phyloP scores from a whole-genome alignment of 1,284 basidiomycete species.

The Volvariella surrecta region DNA sequence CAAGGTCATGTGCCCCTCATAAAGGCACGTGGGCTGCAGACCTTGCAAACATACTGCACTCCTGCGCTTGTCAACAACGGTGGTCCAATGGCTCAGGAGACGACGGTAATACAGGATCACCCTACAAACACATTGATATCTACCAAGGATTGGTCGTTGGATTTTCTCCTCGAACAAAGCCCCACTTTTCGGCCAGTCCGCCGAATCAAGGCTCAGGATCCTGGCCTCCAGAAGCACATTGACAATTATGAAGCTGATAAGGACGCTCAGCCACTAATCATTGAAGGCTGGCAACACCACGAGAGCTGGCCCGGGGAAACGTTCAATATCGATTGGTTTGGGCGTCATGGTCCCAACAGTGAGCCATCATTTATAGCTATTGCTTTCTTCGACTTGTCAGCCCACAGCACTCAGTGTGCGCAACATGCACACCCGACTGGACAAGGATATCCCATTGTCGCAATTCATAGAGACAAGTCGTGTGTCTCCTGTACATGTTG shows the following conservation, averaged over 20 bases:
- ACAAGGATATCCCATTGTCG: constrained; percentile 31
- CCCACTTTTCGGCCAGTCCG: constrained; percentile 31
- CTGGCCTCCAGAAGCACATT: constrained; percentile 25
- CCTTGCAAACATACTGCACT: too few relatives aligned
- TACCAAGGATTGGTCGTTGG: constrained; percentile 43
- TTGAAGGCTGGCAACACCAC: constrained; percentile 47
- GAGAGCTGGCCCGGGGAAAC: constrained; percentile 40
- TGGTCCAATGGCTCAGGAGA: too few relatives aligned
- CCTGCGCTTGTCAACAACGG: too few relatives aligned
- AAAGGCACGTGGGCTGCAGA: too few relatives aligned
- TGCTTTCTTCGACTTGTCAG: background rate
- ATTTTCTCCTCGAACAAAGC: constrained; percentile 27
- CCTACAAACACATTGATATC: constrained; percentile 22
- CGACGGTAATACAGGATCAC: background rate
- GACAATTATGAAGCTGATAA: constrained; percentile 31
- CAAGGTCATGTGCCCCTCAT: too few relatives aligned
- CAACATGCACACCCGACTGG: constrained; percentile 42
- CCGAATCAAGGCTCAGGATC: constrained; percentile 28
- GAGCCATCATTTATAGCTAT: constrained; percentile 8
- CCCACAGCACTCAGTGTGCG: constrained; percentile 40
- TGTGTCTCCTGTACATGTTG: constrained; percentile 21
- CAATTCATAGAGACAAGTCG: constrained; percentile 39
- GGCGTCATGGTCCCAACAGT: constrained; percentile 27
- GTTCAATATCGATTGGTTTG: constrained; percentile 49
- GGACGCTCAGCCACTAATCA: constrained; percentile 49